These are phyloP conservation scores for Dysphania ambrosioides DNA, from an alignment of 148 eudicot species.

Conservation along the genomic window DNA sequence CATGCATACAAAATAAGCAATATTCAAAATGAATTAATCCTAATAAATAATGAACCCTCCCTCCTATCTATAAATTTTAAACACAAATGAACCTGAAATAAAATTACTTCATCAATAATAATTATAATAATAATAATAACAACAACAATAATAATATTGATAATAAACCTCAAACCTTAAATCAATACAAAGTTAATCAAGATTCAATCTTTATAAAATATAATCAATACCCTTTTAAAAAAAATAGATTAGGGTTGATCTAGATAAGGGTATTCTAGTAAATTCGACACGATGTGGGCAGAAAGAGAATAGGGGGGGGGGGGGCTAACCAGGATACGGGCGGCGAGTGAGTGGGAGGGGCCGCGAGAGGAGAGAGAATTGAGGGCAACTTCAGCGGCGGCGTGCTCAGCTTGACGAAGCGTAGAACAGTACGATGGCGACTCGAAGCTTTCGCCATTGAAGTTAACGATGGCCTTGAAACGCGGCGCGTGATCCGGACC, in stretches of 20 bases:
- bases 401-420: slow-evolving; percentile 85
- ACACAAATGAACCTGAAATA: slow-evolving; percentile 3
- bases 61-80: not conserved
- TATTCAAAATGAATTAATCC: not conserved
- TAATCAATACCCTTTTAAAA: no score
- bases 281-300: no score
- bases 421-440: slow-evolving; percentile 75
- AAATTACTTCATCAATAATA: no score
- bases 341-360: slow-evolving; percentile 75
- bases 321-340: slow-evolving; percentile 66
- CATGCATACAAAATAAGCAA: slow-evolving; percentile 1
- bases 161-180: not conserved
- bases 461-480: slow-evolving; percentile 70
- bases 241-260: not conserved
- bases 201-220: no score
- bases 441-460: slow-evolving; percentile 76
- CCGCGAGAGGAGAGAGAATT: slow-evolving; percentile 65
- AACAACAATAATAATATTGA: no score
- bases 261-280: slow-evolving; percentile 16
- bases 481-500: slow-evolving; percentile 96
- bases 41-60: not conserved
- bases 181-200: not conserved
- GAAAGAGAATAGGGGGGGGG: no score
- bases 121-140: no score
- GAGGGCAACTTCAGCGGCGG: slow-evolving; percentile 88